Base-by-base conservation (phyloP, 2,329 filamentous ascomycete species). In the Aspergillus neoniger region DNA sequence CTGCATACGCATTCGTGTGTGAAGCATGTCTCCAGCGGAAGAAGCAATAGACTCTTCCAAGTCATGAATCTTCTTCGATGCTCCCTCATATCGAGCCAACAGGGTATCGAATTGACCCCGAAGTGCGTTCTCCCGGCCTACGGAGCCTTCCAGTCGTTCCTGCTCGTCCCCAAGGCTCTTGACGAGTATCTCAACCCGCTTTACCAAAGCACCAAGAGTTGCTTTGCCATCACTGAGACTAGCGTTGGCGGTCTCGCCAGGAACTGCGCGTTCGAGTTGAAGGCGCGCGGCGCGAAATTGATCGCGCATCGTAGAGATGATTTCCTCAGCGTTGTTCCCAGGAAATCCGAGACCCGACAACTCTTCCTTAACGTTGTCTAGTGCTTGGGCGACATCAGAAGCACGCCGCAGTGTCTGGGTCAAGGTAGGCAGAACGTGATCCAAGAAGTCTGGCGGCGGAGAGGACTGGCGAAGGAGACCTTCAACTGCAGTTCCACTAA, bases 21-120 rank as follows among this genome's bases (percentile, higher is more conserved):
- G 74, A 5, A 80, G 70, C 72, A 81, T 77, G 56, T 81, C 78
- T 21, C 77, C 72, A 5, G 77, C 75, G n/a, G 78, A 77, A n/a
- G 74, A 72, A 38, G 78, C 73, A 36, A 77, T 72, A 0, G 72
- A 70, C 10, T 74, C 70, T 63, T 81, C 78, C 5, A 81, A 67
- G 10, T 71, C 72, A 12, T 66, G 65, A 47, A 78, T 73, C 55
- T 76, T 76, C 25, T 69, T 71, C 28, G 70, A 71, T 5, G 75
- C 73, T 17, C 72, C 69, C 54, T 80, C 76, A 32, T 76, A 72
- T 19, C 76, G 72, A 36, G 70, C 58, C 19, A 80, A 63, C n/a
- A 77, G 68, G 44, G 71, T 70, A 51, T 81, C 75, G 44, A 82
- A 82, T 55, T 82, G 77, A 15, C 73, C 73, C n/a, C 75, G 74